These are phyloP conservation scores for Heliocybe sulcata DNA, from an alignment of 1,284 basidiomycete genomes.

Conservation along the genomic window DNA sequence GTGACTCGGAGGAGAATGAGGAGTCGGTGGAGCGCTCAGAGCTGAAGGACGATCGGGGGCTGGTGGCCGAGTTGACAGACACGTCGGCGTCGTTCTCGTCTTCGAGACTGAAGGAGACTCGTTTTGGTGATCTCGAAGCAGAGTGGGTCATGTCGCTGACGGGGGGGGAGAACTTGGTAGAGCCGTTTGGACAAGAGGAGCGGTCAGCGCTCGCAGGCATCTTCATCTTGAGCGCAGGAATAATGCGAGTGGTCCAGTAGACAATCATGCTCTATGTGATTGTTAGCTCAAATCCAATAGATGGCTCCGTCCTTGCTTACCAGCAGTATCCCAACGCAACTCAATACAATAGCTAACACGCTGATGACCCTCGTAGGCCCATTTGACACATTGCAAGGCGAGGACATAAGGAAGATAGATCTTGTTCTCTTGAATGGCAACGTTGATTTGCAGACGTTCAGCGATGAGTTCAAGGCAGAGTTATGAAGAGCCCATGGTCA, in stretches of 20 bases:
- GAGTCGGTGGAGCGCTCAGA: slow-evolving; percentile 2
- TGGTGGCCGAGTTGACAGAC: background rate
- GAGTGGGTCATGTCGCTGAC: background rate
- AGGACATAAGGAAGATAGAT: background rate
- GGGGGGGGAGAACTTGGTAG: background rate
- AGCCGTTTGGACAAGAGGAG: background rate
- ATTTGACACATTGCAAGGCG: background rate
- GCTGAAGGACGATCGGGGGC: slow-evolving; percentile 1
- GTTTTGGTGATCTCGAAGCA: background rate
- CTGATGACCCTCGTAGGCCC: background rate
- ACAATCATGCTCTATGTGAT: slow-evolving; percentile 7
- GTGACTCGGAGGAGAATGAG: background rate
- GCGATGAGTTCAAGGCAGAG: background rate
- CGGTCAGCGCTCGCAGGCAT: background rate
- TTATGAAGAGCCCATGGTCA: slow-evolving; percentile 1
- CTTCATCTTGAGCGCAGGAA: slow-evolving; percentile 4
- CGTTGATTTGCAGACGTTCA: background rate
- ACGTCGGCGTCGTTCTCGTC: background rate
- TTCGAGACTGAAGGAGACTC: background rate
- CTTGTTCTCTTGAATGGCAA: background rate
- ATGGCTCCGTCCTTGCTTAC: background rate
- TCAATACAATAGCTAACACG: background rate
- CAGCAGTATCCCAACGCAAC: background rate
- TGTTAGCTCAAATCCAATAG: background rate
- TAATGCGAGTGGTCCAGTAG: slow-evolving; percentile 5